Evolutionary conservation across 345 rosid species (phyloP).

Genomic region (Populus alba): DNA sequence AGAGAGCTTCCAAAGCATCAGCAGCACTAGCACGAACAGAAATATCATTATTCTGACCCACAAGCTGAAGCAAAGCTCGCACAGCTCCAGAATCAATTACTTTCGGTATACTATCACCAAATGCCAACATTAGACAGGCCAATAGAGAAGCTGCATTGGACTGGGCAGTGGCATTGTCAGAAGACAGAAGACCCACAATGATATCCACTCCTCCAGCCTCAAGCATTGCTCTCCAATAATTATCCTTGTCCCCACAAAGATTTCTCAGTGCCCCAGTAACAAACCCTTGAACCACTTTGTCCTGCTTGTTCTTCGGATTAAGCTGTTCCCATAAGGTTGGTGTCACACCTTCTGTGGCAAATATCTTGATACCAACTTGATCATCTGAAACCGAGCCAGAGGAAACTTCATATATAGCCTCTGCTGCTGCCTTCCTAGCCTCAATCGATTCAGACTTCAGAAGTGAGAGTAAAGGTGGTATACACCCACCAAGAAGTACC

Average conservation of each 20-base stretch:
- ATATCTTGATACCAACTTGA: constrained; percentile 77
- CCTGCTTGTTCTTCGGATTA: constrained; percentile 53
- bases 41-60: constrained; percentile 50
- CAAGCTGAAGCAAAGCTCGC: constrained; percentile 61
- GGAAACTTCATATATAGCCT: constrained; percentile 80
- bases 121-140: constrained; percentile 68
- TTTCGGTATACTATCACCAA: constrained; percentile 55
- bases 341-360: constrained; percentile 81
- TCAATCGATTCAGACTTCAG: constrained; percentile 70
- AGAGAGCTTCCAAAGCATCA: constrained; percentile 77
- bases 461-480: constrained; percentile 78
- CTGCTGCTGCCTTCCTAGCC: constrained; percentile 75
- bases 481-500: constrained; percentile 86
- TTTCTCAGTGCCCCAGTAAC: constrained; percentile 85
- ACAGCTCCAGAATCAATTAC: constrained; percentile 74
- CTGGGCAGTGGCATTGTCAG: constrained; percentile 69
- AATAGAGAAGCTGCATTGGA: constrained; percentile 89
- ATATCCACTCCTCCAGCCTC: constrained; percentile 73
- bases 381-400: constrained; percentile 76
- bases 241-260: constrained; percentile 73
- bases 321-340: constrained; percentile 79
- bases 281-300: constrained; percentile 74
- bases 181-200: constrained; percentile 67
- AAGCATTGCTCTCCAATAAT: constrained; percentile 65
- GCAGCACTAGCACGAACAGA: constrained; percentile 73